Evolutionary conservation across 106 monocot genomes (phyloP).

Genomic region (Vanilla planifolia): DNA sequence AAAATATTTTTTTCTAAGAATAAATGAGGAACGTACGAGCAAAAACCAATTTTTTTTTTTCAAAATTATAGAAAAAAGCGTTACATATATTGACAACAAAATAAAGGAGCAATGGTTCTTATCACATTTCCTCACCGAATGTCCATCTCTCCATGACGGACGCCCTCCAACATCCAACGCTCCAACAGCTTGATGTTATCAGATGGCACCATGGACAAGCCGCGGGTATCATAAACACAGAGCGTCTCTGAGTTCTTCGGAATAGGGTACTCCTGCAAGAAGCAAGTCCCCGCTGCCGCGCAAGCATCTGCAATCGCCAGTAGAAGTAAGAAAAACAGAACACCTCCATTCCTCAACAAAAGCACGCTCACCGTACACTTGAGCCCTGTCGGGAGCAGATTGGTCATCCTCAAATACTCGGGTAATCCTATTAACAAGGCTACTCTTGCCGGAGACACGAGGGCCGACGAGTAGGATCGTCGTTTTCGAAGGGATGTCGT

Average conservation of each 20-base stretch:
- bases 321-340: not conserved
- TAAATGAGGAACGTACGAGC: too few relatives aligned
- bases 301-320: not conserved
- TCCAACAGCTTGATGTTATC: constrained; percentile 40
- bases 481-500: constrained; percentile 34
- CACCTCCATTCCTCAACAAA: not conserved
- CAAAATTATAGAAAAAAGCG: too few relatives aligned
- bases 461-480: constrained; percentile 55
- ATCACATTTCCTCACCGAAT: constrained; percentile 19
- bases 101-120: not conserved
- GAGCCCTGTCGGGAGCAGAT: constrained; percentile 26
- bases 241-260: constrained; percentile 43
- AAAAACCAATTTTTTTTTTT: too few relatives aligned
- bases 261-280: constrained; percentile 56
- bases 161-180: constrained; percentile 50
- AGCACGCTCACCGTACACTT: constrained; percentile 27
- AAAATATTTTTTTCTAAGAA: too few relatives aligned
- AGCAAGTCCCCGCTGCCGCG: constrained; percentile 17
- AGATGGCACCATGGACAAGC: constrained; percentile 17
- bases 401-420: constrained; percentile 33
- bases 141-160: constrained; percentile 36
- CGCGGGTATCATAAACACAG: constrained; percentile 49
- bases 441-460: constrained; percentile 46
- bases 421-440: constrained; percentile 41
- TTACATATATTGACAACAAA: too few relatives aligned